phyloP scores from a whole-genome alignment of 352 stramenopile species.

The Phytophthora tubulina region DNA sequence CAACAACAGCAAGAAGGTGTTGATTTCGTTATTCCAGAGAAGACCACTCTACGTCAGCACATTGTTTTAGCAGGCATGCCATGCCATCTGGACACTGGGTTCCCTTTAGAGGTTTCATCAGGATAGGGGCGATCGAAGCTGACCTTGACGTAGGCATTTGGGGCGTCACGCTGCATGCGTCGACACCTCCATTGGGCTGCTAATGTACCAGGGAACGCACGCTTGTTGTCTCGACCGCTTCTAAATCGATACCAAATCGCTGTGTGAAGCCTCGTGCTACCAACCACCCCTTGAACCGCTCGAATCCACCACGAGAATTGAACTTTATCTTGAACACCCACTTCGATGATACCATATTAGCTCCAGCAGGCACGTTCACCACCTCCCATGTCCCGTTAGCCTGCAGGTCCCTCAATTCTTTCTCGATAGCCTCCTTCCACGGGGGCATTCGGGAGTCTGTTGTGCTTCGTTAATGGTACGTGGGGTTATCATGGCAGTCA shows the following conservation, averaged over 20 bases:
- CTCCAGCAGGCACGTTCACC: not conserved
- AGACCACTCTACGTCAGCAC: not conserved
- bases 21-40: constrained; percentile 1
- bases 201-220: not conserved
- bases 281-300: constrained; percentile 35
- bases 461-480: not conserved
- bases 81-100: not conserved
- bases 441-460: not conserved
- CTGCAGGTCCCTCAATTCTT: not conserved
- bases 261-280: constrained; percentile 17
- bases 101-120: not conserved
- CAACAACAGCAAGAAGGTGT: not conserved
- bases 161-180: not conserved
- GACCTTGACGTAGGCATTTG: not conserved
- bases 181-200: not conserved
- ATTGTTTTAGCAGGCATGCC: not conserved
- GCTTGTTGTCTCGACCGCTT: constrained; percentile 15
- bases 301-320: constrained; percentile 32
- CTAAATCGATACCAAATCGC: constrained; percentile 38
- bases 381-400: not conserved
- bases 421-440: not conserved
- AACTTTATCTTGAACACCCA: constrained; percentile 45
- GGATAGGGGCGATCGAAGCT: not conserved
- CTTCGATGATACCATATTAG: constrained; percentile 6
- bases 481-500: not conserved